Evolutionary conservation across 2,329 filamentous ascomycete species (phyloP), one percentile per base, ranked within the genome.

Genomic region (Xylogone sp.): DNA sequence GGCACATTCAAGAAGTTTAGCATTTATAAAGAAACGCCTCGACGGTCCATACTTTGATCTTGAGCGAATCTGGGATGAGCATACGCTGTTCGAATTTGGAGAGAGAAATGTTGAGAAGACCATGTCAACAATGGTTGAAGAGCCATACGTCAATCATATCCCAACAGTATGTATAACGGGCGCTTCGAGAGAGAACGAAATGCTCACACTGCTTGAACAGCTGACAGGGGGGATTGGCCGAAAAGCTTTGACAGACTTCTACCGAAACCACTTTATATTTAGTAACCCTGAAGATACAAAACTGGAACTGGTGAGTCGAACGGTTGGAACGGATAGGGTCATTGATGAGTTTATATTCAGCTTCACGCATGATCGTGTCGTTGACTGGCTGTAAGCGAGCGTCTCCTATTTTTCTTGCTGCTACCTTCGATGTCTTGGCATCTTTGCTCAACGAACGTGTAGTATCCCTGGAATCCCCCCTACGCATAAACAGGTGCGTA

Each of bases 71-170:
- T 93, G 88, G 88, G 86, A 90, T 7, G 86, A 91, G 66, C 87
- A 93, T 64, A 87, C 84, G 0, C 76, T 77, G 43, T 86, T 79
- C 58, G 86, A 91, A 63, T 92, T 92, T 64, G 81, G 68, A 1
- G 81, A 84, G 50, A 77, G 86, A 10, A 81, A 81, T 2, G 86
- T 90, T 0, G 82, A 82, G 55, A 79, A 82, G 56, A 92, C 87
- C 0, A 91, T 92, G 87, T n/a, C 75, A n/a, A 91, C 87, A 0
- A 91, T 92, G 87, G 86, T 90, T 1, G 75, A 84, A 45, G 82
- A 90, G 65, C 88, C 87, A 1, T 90, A 91, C 61, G 87, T 92
- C 39, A 29, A 48, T 7, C 57, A 61, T 46, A 22, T 50, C 10
- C 34, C 51, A 22, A 47, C 43, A 9, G 47, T 50, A 29, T 59